Evolutionary conservation across 2,329 filamentous ascomycete genomes (phyloP), one percentile per base, ranked within the genome.

Genomic region (Penicillium sp.): DNA sequence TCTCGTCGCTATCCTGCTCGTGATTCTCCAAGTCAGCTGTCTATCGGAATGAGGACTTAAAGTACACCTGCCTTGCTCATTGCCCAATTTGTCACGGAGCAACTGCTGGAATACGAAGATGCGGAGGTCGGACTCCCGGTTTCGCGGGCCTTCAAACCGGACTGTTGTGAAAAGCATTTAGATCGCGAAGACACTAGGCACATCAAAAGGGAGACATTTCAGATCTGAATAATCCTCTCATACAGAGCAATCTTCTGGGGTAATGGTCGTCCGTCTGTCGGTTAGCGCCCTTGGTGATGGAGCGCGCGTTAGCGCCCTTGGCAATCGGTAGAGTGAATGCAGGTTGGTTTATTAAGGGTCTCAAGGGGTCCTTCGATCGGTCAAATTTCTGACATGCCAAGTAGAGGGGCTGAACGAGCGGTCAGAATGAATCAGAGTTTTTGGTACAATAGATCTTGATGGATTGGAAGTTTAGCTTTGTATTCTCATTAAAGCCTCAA

Each of bases 301-400:
- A 51, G n/a, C n/a, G n/a, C 33, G 46, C 28, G 16, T 51, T 51
- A 51, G 48, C 48, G 48, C 48, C 48, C 30, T n/a, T 51, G 48
- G 48, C 30, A 51, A 51, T 11, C 10, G 8, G 48, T n/a, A n/a
- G 6, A 14, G 28, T 33, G 46, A 28, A 33, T 19, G 48, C 28
- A n/a, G n/a, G 11, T 35, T 22, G 19, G 19, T 22, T 22, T 11
- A 51, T 35, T 33, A 35, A 51, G 30, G 28, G 48, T 35, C 48
- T 25, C 33, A 11, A 25, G 16, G 28, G 48, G 13, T 51, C 48
- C 48, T 13, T 51, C 8, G 48, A 35, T 51, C 48, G 48, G 48
- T n/a, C 48, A 28, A 51, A 30, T 35, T 51, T n/a, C 48, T 6
- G 19, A 28, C 26, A 6, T 35, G 30, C 48, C 30, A 51, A 51